Conservation (phyloP, 1,284 basidiomycete species). For the Ceratobasidium sp. region DNA sequence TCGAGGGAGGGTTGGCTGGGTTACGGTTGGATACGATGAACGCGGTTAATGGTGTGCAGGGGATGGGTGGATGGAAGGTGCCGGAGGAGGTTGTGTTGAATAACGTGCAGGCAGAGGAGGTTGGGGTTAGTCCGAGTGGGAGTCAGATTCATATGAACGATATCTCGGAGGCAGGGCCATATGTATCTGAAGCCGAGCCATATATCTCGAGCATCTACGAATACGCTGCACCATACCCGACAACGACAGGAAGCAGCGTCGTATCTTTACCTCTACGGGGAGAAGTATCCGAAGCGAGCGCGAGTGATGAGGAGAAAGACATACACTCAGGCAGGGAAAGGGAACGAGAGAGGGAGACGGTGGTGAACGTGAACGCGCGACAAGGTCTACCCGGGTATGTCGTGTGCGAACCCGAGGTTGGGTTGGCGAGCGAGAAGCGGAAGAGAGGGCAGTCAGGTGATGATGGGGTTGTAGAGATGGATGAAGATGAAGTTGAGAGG, state of each 20-base stretch:
- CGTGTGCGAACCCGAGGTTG: conserved; percentile 60
- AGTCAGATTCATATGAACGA: neutral
- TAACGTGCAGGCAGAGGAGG: no score
- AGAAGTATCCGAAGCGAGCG: conserved; percentile 32
- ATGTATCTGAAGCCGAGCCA: conserved; percentile 29
- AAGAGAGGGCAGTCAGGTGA: no score
- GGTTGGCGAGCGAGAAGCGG: conserved; percentile 5
- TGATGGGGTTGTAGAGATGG: neutral
- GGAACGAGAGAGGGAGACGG: conserved; percentile 38
- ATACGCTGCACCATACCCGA: conserved; percentile 31
- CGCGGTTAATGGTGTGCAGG: neutral
- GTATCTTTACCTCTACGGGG: conserved; percentile 37
- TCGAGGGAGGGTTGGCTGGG: conserved; percentile 72
- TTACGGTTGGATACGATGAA: conserved; percentile 60
- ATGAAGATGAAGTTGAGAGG: neutral
- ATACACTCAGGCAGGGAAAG: conserved; percentile 41
- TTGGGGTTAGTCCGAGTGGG: neutral
- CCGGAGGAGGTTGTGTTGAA: no score
- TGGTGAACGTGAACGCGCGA: conserved; percentile 51
- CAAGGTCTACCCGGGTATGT: conserved; percentile 40
- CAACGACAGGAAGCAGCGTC: conserved; percentile 11
- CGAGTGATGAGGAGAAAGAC: conserved; percentile 28
- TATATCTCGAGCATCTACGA: conserved; percentile 41
- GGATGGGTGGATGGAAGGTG: no score
- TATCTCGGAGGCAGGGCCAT: neutral